These are phyloP conservation scores for Tetrahymena borealis DNA, from an alignment of 73 alveolate species.

Conservation along the genomic window DNA sequence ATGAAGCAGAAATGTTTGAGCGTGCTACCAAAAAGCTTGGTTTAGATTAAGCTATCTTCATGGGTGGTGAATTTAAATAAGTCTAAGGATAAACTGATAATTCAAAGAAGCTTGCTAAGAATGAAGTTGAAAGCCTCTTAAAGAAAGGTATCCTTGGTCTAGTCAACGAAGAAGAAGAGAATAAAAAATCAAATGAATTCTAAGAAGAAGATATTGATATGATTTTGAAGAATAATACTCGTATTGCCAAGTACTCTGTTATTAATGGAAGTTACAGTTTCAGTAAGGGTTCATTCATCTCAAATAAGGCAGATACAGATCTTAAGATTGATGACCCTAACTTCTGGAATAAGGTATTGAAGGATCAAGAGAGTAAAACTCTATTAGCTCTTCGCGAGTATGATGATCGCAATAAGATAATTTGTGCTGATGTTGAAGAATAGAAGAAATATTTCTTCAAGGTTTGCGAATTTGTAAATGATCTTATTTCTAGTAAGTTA, in stretches of 20 bases:
- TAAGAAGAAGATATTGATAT: slow-evolving; percentile 69
- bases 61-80: slow-evolving; percentile 66
- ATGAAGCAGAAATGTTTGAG: slow-evolving; percentile 95
- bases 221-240: slow-evolving; percentile 49
- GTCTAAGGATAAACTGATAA: slow-evolving; percentile 35
- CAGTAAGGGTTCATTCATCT: slow-evolving; percentile 61
- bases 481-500: slow-evolving; percentile 42
- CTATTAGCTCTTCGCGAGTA: slow-evolving; percentile 37
- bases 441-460: slow-evolving; percentile 51
- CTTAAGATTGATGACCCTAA: slow-evolving; percentile 76
- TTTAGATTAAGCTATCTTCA: slow-evolving; percentile 84
- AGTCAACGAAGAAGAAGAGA: slow-evolving; percentile 50
- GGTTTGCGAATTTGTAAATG: slow-evolving; percentile 48
- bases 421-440: slow-evolving; percentile 21
- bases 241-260: slow-evolving; percentile 48
- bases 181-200: slow-evolving; percentile 19
- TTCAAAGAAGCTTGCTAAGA: slow-evolving; percentile 46
- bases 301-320: slow-evolving; percentile 64
- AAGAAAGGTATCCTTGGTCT: slow-evolving; percentile 81
- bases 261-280: slow-evolving; percentile 66
- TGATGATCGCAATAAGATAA: slow-evolving; percentile 22
- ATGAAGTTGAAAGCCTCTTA: slow-evolving; percentile 77
- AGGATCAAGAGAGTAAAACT: slow-evolving; percentile 42
- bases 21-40: slow-evolving; percentile 85
- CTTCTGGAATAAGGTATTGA: slow-evolving; percentile 76